Evolutionary conservation across 495 filamentous ascomycete species (phyloP).

Genomic region (Penicillium roqueforti): DNA sequence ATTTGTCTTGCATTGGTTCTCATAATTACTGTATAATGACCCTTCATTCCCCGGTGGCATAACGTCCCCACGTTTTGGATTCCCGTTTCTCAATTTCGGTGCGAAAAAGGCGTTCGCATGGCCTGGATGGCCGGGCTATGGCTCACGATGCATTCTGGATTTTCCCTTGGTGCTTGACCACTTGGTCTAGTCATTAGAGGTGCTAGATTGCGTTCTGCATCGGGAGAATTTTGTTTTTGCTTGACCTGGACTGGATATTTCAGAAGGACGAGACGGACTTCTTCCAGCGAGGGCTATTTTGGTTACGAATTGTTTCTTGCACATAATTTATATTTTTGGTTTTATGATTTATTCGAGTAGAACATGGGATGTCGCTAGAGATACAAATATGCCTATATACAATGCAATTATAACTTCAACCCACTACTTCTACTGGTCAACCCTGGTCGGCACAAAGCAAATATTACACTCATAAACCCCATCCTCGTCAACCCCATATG

Average conservation of each 20-base stretch:
- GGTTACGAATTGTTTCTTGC: conserved; percentile 1
- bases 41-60: neutral
- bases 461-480: conserved; percentile 25
- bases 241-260: neutral
- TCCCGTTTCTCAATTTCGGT: neutral
- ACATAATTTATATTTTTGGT: conserved; percentile 1
- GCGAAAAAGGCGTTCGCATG: conserved; percentile 9
- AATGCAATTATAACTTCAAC: neutral
- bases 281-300: neutral
- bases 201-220: conserved; percentile 2
- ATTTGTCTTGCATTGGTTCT: neutral
- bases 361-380: neutral
- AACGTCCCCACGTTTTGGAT: conserved; percentile 4
- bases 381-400: neutral
- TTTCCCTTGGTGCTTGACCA: neutral
- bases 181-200: conserved; percentile 4
- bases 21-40: conserved; percentile 6
- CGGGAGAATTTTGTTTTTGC: neutral
- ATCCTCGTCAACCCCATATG: conserved; percentile 12
- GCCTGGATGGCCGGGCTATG: neutral
- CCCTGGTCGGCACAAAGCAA: conserved; percentile 21
- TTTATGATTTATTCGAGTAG: neutral
- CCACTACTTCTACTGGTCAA: too few relatives aligned
- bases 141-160: conserved; percentile 6
- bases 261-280: neutral